A percentile compares a stretch with the other conserved stretches of the same genome.
These are phyloP conservation scores for Amniculicola lignicola DNA, from an alignment of 495 filamentous ascomycete species.

Conservation along the genomic window DNA sequence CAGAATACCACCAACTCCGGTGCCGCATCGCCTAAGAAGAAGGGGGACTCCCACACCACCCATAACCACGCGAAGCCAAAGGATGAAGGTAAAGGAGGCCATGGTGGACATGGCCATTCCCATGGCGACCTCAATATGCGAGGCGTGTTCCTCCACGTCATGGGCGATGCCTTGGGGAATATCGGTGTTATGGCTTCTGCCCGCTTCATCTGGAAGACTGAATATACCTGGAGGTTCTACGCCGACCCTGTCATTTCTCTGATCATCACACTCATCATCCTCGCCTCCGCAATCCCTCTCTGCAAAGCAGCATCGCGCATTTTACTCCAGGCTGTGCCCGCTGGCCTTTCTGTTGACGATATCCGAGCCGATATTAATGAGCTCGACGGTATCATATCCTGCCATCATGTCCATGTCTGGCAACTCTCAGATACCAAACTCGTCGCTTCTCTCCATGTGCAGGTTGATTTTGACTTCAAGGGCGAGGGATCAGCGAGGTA, in stretches of 20 bases:
- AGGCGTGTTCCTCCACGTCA: slow-evolving; percentile 91
- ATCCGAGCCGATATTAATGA: slow-evolving; percentile 87
- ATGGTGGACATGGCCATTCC: slow-evolving; percentile 65
- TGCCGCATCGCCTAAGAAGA: slow-evolving; percentile 36
- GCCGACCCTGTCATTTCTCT: slow-evolving; percentile 90
- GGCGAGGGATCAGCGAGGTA: slow-evolving; percentile 72
- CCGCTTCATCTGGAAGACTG: slow-evolving; percentile 84
- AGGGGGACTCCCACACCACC: slow-evolving; percentile 48
- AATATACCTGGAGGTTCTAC: slow-evolving; percentile 67
- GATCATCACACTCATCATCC: slow-evolving; percentile 94
- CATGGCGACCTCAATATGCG: slow-evolving; percentile 96
- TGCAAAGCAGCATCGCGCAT: slow-evolving; percentile 92
- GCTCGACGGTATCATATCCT: slow-evolving; percentile 78
- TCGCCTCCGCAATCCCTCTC: slow-evolving; percentile 83
- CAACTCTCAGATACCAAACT: slow-evolving; percentile 91
- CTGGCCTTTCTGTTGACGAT: slow-evolving; percentile 79
- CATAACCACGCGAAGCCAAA: slow-evolving; percentile 84
- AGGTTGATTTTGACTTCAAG: slow-evolving; percentile 73
- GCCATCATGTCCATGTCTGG: slow-evolving; percentile 97
- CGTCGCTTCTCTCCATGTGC: slow-evolving; percentile 86
- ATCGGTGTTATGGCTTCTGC: slow-evolving; percentile 94
- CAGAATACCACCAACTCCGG: slow-evolving; percentile 3
- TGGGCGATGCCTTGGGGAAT: slow-evolving; percentile 95
- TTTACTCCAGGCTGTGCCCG: slow-evolving; percentile 86
- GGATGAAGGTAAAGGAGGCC: slow-evolving; percentile 50